These are phyloP conservation scores for Xylaria sp. DNA, from an alignment of 2,329 filamentous ascomycete genomes.

Conservation along the genomic window DNA sequence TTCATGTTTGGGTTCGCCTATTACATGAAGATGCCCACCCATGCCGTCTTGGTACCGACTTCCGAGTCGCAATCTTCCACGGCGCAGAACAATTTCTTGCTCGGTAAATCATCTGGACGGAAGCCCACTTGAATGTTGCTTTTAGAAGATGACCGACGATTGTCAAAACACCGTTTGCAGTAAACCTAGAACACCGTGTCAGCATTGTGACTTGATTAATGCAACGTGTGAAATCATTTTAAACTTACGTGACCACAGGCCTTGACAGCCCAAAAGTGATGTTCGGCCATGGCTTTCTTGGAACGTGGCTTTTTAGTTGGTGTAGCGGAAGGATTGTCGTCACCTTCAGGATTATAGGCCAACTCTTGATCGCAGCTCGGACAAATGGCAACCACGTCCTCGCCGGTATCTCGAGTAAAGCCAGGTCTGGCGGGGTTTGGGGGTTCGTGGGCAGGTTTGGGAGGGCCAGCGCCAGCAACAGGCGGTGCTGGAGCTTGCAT, in stretches of 20 bases:
- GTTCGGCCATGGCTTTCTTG: conserved; percentile 69
- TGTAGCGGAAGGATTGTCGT: conserved; percentile 48
- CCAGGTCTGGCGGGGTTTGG: conserved; percentile 75
- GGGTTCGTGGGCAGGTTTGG: conserved; percentile 68
- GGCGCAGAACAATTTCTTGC: conserved; percentile 59
- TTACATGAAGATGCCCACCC: conserved; percentile 60
- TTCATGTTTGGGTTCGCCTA: not conserved
- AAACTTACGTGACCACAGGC: conserved; percentile 85
- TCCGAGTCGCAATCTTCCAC: conserved; percentile 67
- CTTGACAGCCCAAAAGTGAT: conserved; percentile 93
- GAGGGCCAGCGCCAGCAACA: conserved; percentile 33
- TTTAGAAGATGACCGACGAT: conserved; percentile 57
- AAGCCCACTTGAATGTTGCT: conserved; percentile 52
- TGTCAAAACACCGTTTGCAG: conserved; percentile 70
- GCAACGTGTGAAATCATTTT: not conserved
- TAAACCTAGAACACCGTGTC: conserved; percentile 61
- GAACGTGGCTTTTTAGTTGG: conserved; percentile 55
- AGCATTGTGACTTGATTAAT: conserved; percentile 12
- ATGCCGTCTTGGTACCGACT: conserved; percentile 63
- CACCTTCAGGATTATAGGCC: conserved; percentile 70
- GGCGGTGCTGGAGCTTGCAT: conserved; percentile 3
- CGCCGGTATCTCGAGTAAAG: conserved; percentile 80
- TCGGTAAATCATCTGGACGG: conserved; percentile 42
- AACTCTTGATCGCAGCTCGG: conserved; percentile 88
- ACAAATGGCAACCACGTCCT: conserved; percentile 80